These are phyloP conservation scores for Dactylonectria macrodidyma DNA, from an alignment of 2,329 filamentous ascomycete genomes.

Conservation along the genomic window DNA sequence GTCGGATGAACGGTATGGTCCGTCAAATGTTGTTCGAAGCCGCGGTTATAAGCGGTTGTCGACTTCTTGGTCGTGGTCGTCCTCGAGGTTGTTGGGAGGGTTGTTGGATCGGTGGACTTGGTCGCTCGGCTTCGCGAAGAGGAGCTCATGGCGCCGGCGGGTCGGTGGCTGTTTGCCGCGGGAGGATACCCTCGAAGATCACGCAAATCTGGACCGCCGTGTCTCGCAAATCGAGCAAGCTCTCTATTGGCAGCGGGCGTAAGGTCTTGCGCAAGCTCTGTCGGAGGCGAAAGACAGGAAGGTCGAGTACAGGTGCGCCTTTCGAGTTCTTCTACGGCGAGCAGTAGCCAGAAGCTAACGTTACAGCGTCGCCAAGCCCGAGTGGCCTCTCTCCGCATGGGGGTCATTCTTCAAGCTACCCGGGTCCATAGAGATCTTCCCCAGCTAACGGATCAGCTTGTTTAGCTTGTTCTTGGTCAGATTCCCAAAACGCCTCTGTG, in stretches of 20 bases:
- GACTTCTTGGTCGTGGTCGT: constrained; percentile 34
- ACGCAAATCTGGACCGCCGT: constrained; percentile 45
- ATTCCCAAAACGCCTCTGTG: constrained; percentile 4
- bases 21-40: constrained; percentile 56
- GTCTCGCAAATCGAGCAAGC: constrained; percentile 43
- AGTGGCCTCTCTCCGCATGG: no score
- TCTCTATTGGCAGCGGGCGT: constrained; percentile 1
- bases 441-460: not conserved
- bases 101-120: constrained; percentile 24
- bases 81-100: not conserved
- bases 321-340: constrained; percentile 27
- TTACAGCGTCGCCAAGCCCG: no score
- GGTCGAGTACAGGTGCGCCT: constrained; percentile 18
- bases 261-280: constrained; percentile 7
- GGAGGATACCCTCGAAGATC: constrained; percentile 37
- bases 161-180: not conserved
- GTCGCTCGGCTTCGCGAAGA: constrained; percentile 30
- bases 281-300: constrained; percentile 16
- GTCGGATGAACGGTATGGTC: constrained; percentile 51
- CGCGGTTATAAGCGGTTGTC: constrained; percentile 48
- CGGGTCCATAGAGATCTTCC: not conserved
- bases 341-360: no score
- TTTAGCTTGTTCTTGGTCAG: constrained; percentile 1
- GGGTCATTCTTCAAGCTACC: no score
- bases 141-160: constrained; percentile 25